Conservation (phyloP, 805 yeast genomes). For the Yarrowia sp. region DNA sequence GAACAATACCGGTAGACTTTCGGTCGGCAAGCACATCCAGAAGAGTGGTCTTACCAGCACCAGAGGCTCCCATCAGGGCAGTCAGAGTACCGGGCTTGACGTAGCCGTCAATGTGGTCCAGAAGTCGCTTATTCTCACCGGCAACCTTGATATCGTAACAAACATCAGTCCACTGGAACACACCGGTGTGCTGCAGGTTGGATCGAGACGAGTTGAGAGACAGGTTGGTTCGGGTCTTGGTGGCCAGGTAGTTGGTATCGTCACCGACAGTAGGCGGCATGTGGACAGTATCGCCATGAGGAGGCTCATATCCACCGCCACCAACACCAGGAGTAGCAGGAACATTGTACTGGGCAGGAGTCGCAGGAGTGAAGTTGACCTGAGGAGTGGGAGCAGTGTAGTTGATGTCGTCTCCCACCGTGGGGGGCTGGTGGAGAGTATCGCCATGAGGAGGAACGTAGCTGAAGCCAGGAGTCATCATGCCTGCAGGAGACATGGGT, state of each 20-base stretch:
- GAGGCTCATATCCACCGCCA: neutral
- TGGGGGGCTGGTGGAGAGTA: conserved; percentile 1
- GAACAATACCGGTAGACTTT: conserved; percentile 71
- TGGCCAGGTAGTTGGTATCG: conserved; percentile 1
- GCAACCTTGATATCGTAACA: conserved; percentile 73
- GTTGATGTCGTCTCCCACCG: conserved; percentile 20
- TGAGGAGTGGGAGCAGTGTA: conserved; percentile 16
- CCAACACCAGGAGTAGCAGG: conserved; percentile 8
- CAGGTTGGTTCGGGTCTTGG: conserved; percentile 1
- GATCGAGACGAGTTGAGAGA: conserved; percentile 9
- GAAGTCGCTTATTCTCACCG: conserved; percentile 63
- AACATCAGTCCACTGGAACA: conserved; percentile 80
- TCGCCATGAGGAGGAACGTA: conserved; percentile 26
- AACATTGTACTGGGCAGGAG: conserved; percentile 12
- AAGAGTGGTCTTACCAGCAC: conserved; percentile 82
- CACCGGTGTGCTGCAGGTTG: conserved; percentile 9
- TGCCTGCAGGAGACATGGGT: conserved; percentile 9
- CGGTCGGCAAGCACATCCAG: conserved; percentile 75
- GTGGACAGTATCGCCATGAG: conserved; percentile 22
- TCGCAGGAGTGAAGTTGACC: conserved; percentile 41
- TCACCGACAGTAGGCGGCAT: conserved; percentile 12
- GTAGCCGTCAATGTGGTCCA: conserved; percentile 78
- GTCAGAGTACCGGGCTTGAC: conserved; percentile 84
- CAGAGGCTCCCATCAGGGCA: conserved; percentile 79
- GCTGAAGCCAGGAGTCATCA: conserved; percentile 26